Evolutionary conservation across 164 flowering plant species (phyloP), one percentile per base, ranked within the genome.

Genomic region (Saururus chinensis): DNA sequence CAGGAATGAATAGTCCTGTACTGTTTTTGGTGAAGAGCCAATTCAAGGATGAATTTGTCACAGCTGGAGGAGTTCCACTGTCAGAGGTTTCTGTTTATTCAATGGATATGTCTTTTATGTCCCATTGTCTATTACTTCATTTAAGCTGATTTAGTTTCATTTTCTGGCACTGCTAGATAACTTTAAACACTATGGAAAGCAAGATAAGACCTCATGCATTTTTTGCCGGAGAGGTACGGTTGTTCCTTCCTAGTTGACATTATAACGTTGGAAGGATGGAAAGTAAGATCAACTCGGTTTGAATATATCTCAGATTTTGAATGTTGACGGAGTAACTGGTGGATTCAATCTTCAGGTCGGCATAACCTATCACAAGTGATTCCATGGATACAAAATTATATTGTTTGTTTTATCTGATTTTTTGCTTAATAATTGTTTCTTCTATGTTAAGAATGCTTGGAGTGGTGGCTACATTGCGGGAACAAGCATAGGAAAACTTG

Each of bases 321-420:
- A 93, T 71, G 68, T 89, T 67, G 98, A 93, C 80, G 98, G 98
- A 25, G 78, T 89, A 51, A 93, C 98, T n/a, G 98, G 98, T n/a
- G 98, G 98, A 22, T 93, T 86, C 80, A 93, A 93, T 76, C 88
- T 89, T 75, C 98, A 93, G 96, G 98, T 87, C 74, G n/a, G 49
- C 14, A 2, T 30, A 45, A 41, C 14, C 49, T 45, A 17, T 9
- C 49, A 45, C 17, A 17, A 45, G 17, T 45, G 17, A 4, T 13
- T 12, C 49, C 17, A 17, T 45, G 2, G 7, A 45, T 45, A 2
- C 17, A 45, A 45, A 8, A 45, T 17, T 45, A 12, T 45, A 17
- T 12, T 12, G 14, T 45, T 45, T 45, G 49, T 12, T 2, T 17
- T 12, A 12, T 45, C 14, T 45, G 17, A 12, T 12, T 8, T 41